phyloP scores from a whole-genome alignment of 1,284 basidiomycete species.

The Ganoderma resinaceum region DNA sequence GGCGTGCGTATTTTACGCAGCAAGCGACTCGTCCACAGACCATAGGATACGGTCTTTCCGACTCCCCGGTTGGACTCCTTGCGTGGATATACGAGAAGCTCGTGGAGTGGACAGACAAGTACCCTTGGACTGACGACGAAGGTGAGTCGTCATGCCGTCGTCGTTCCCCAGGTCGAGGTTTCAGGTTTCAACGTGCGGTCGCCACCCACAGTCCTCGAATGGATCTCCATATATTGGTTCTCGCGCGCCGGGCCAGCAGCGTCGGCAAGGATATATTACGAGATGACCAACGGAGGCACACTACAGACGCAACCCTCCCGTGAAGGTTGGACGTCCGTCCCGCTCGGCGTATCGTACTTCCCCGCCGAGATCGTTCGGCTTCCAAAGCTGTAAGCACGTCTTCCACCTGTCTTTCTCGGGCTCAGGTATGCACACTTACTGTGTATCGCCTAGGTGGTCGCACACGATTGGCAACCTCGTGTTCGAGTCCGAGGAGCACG shows the following conservation, averaged over 20 bases:
- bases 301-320: neutral
- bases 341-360: conserved; percentile 43
- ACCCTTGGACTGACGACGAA: conserved; percentile 9
- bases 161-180: too few relatives aligned
- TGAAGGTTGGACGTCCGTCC: conserved; percentile 31
- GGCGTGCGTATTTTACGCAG: too few relatives aligned
- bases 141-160: neutral
- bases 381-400: conserved; percentile 37
- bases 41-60: conserved; percentile 58
- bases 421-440: conserved; percentile 47
- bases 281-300: conserved; percentile 36
- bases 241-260: conserved; percentile 53
- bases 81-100: conserved; percentile 34
- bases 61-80: conserved; percentile 64
- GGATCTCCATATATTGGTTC: conserved; percentile 62
- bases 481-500: conserved; percentile 32
- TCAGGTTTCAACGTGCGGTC: too few relatives aligned
- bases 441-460: conserved; percentile 29
- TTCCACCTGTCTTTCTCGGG: neutral
- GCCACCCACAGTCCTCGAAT: conserved; percentile 7
- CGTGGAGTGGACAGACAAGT: neutral
- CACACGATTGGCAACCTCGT: conserved; percentile 35
- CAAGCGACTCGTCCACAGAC: conserved; percentile 64
- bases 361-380: conserved; percentile 38
- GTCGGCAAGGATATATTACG: conserved; percentile 47